Conservation (phyloP, 2,329 filamentous ascomycete genomes). For the Trichoderma breve region DNA sequence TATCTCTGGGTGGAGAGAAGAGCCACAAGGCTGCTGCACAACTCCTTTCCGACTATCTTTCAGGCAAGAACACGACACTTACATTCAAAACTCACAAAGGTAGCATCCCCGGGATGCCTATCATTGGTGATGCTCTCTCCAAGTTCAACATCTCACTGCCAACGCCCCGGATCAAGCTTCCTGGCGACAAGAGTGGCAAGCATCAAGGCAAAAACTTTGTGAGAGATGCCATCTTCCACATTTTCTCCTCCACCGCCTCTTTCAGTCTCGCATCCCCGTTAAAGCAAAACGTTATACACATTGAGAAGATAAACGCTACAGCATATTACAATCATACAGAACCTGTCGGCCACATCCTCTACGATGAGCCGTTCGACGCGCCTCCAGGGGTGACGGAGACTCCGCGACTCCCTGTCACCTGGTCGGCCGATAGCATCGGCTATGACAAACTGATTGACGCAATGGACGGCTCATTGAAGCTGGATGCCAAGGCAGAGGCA, state of each 20-base stretch:
- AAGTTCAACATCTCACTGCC: conserved; percentile 68
- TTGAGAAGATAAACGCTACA: conserved; percentile 79
- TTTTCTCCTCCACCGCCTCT: conserved; percentile 80
- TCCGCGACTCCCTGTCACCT: conserved; percentile 77
- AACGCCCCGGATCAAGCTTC: conserved; percentile 64
- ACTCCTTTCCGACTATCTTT: conserved; percentile 81
- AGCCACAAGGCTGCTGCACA: conserved; percentile 64
- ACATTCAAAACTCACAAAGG: conserved; percentile 68
- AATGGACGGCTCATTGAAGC: conserved; percentile 72
- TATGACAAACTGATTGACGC: conserved; percentile 79
- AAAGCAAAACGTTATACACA: conserved; percentile 66
- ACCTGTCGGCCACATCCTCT: conserved; percentile 72
- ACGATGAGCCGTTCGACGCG: conserved; percentile 71
- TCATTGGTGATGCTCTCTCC: conserved; percentile 70
- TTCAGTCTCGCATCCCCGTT: conserved; percentile 84
- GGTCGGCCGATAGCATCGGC: conserved; percentile 73
- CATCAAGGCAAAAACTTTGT: conserved; percentile 64
- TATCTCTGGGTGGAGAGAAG: conserved; percentile 55
- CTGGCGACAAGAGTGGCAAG: conserved; percentile 44
- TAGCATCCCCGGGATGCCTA: conserved; percentile 71
- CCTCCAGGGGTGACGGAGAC: conserved; percentile 71
- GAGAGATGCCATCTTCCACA: conserved; percentile 78
- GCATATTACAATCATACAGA: conserved; percentile 82
- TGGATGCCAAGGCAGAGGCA: conserved; percentile 76
- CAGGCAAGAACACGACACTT: conserved; percentile 80